Percentiles rank a stretch among this genome's conserved stretches.
Evolutionary conservation across 2,329 filamentous ascomycete genomes (phyloP).

Genomic region (Ophiocordyceps robertsii): DNA sequence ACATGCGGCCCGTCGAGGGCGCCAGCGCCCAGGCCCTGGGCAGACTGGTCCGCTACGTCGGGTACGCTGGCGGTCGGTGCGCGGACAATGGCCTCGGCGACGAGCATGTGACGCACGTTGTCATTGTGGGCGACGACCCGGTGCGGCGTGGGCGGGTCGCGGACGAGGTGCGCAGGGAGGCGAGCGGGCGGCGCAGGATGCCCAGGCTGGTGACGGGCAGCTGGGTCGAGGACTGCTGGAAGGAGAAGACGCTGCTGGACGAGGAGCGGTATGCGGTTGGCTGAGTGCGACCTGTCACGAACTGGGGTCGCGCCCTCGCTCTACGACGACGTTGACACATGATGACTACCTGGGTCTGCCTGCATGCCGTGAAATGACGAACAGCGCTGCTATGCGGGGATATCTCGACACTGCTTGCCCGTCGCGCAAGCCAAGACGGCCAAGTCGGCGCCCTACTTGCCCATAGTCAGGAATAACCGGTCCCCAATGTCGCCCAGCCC

Average conservation of each 20-base stretch:
- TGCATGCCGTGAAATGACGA: background rate
- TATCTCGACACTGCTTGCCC: background rate
- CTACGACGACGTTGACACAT: background rate
- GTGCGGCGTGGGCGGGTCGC: slow-evolving; percentile 21
- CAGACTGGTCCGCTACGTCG: slow-evolving; percentile 40
- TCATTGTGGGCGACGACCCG: slow-evolving; percentile 33
- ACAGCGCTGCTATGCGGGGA: background rate
- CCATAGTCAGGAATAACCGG: slow-evolving; percentile 64
- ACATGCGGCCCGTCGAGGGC: slow-evolving; percentile 20
- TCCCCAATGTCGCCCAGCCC: slow-evolving; percentile 87
- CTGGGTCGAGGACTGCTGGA: slow-evolving; percentile 77
- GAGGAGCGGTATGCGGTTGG: slow-evolving; percentile 48
- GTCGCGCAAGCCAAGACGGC: background rate
- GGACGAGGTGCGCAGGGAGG: slow-evolving; percentile 28
- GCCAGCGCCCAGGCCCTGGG: slow-evolving; percentile 22
- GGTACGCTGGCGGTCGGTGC: slow-evolving; percentile 56
- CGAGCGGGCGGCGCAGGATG: slow-evolving; percentile 33
- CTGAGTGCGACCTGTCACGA: background rate
- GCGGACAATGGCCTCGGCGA: slow-evolving; percentile 32
- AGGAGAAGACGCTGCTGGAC: slow-evolving; percentile 62
- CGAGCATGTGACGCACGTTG: slow-evolving; percentile 55
- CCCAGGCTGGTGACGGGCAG: slow-evolving; percentile 54
- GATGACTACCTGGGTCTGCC: too few relatives aligned
- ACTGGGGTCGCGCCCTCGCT: background rate
- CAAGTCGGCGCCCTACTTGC: slow-evolving; percentile 2